Conservation (phyloP, 352 stramenopile genomes). For the Phytopythium ostracodes region DNA sequence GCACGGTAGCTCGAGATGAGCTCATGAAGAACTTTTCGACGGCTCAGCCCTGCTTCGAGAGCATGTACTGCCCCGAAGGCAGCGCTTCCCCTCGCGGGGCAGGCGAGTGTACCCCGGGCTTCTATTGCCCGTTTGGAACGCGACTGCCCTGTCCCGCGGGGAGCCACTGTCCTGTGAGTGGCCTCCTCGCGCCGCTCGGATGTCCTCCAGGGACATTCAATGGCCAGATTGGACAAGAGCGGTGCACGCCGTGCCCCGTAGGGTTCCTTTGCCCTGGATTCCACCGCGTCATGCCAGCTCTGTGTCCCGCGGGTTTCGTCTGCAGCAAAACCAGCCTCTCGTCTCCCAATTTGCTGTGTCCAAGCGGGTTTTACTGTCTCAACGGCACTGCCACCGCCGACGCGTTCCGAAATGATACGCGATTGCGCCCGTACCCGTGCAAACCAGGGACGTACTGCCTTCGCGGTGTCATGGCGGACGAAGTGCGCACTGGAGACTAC, state of each 20-base stretch:
- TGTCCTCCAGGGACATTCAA: conserved; percentile 94
- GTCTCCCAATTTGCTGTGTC: conserved; percentile 91
- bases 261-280: conserved; percentile 95
- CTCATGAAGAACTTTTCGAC: conserved; percentile 89
- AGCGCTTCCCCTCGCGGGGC: conserved; percentile 75
- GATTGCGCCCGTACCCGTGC: conserved; percentile 93
- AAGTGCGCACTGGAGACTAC: conserved; percentile 86
- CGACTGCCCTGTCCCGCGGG: conserved; percentile 88
- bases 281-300: conserved; percentile 85
- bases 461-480: conserved; percentile 89
- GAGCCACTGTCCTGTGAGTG: conserved; percentile 88
- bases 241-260: conserved; percentile 87
- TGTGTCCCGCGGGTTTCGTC: conserved; percentile 91
- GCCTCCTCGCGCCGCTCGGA: conserved; percentile 78
- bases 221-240: conserved; percentile 86
- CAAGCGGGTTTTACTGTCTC: conserved; percentile 93
- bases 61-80: conserved; percentile 91
- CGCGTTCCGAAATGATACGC: conserved; percentile 96
- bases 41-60: conserved; percentile 85
- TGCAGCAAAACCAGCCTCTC: conserved; percentile 85
- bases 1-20: conserved; percentile 68
- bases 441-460: conserved; percentile 95
- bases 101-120: conserved; percentile 83
- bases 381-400: conserved; percentile 94
- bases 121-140: conserved; percentile 91